Evolutionary conservation across 2,329 filamentous ascomycete species (phyloP), one percentile per base, ranked within the genome.

Genomic region (Pyrenochaeta sp.): DNA sequence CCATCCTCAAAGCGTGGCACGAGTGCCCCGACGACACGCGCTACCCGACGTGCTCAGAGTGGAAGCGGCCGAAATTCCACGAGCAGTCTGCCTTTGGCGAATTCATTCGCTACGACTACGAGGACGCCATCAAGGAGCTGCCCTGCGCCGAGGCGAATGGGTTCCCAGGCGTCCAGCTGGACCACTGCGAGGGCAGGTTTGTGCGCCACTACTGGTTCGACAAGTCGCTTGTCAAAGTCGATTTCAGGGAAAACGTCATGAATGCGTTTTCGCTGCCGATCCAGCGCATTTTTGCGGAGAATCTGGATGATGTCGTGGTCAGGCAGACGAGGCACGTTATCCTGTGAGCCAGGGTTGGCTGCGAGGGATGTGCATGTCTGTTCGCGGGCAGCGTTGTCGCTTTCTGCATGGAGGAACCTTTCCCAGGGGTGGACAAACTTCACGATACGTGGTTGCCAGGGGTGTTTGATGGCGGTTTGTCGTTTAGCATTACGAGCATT

Each of bases 1-100:
- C 76, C 22, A 77, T 81, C 24, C 67, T 81, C 26, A 72, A 76
- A 44, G 76, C 75, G 31, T 81, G 79, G 79, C 67, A 70, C 63
- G 52, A 70, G 41, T 73, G 69, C 38, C 69, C 69, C 2, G 65
- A 70, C 7, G 63, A 71, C 36, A 53, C 53, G 11, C 61, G 63
- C 19, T 73, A 72, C 40, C 44, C 54, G 29, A 62, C 61, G 43
- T 73, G 70, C 63, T 68, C 65, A 15, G 45, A 71, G 27, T 72
- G 68, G 69, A 71, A 68, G 49, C 51, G 60, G 44, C 65, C 66
- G 18, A 65, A 60, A 30, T 70, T 71, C 51, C 69, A 71, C 47
- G 70, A 72, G 44, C 70, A 73, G 46, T 64, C 60, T 13, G 70
- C 20, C 1, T 70, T 73, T 28, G 67, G 69, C 49, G 66, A 72